A percentile compares a stretch with the other conserved stretches of the same genome.
Evolutionary conservation across 768 basidiomycete genomes (phyloP).

Genomic region (Pleurotus citrinopileatus): DNA sequence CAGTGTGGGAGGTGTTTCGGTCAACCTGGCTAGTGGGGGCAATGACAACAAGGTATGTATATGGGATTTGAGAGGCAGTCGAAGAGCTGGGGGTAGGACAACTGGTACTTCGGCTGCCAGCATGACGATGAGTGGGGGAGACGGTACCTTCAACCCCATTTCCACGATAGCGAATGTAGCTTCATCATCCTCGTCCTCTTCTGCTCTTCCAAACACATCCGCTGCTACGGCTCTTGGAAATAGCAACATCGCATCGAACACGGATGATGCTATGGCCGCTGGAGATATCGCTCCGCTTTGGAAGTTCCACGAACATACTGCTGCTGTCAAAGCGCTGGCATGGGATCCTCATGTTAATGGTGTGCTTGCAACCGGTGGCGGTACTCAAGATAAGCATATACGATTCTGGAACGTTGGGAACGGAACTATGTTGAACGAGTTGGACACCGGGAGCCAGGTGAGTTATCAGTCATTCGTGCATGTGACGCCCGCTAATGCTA

Average conservation of each 20-base stretch:
- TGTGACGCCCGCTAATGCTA: slow-evolving; percentile 6
- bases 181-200: neutral
- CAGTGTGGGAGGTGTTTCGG: slow-evolving; percentile 31
- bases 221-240: slow-evolving; percentile 9
- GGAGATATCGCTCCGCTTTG: slow-evolving; percentile 70
- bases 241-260: slow-evolving; percentile 5
- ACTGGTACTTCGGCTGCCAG: slow-evolving; percentile 20
- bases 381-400: slow-evolving; percentile 98
- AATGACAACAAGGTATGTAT: slow-evolving; percentile 99
- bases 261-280: slow-evolving; percentile 15
- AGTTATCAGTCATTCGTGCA: slow-evolving; percentile 19
- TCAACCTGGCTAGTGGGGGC: slow-evolving; percentile 86
- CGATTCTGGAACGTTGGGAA: slow-evolving; percentile 94
- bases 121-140: slow-evolving; percentile 23
- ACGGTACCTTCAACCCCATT: slow-evolving; percentile 12
- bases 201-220: neutral
- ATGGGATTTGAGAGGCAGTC: slow-evolving; percentile 83
- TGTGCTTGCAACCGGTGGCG: slow-evolving; percentile 91
- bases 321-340: slow-evolving; percentile 96
- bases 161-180: neutral
- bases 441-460: slow-evolving; percentile 97
- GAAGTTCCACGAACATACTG: slow-evolving; percentile 96
- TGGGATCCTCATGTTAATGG: slow-evolving; percentile 97
- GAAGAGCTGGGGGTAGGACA: slow-evolving; percentile 32
- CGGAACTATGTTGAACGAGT: slow-evolving; percentile 79